Conservation (phyloP, 2,329 filamentous ascomycete species). For the Fusarium luffae region DNA sequence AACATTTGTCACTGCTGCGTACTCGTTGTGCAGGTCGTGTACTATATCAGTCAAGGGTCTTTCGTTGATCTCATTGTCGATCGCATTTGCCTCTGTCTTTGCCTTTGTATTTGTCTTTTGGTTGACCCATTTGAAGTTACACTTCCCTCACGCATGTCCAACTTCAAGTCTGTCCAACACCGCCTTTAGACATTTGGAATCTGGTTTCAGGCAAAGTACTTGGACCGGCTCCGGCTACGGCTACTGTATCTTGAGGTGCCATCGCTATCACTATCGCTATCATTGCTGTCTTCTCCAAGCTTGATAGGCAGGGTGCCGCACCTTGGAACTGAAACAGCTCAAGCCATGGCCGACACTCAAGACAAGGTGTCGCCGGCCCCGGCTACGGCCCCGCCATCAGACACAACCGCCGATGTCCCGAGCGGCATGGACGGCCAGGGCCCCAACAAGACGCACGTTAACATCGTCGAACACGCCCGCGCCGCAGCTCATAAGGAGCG, state of each 20-base stretch:
- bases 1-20: slow-evolving; percentile 26
- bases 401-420: slow-evolving; percentile 32
- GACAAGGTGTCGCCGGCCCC: slow-evolving; percentile 31
- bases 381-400: slow-evolving; percentile 28
- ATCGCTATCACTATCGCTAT: not conserved
- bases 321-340: slow-evolving; percentile 15
- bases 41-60: slow-evolving; percentile 4
- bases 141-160: slow-evolving; percentile 8
- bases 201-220: not conserved
- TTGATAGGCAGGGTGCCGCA: not conserved
- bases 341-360: slow-evolving; percentile 33
- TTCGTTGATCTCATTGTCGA: not conserved
- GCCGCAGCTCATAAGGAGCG: slow-evolving; percentile 40
- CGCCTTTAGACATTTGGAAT: not conserved
- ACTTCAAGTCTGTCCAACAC: slow-evolving; percentile 6
- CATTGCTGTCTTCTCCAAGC: not conserved
- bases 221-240: not conserved
- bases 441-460: slow-evolving; percentile 31
- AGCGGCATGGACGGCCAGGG: slow-evolving; percentile 5
- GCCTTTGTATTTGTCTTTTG: slow-evolving; percentile 3
- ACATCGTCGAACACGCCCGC: slow-evolving; percentile 39
- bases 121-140: slow-evolving; percentile 3
- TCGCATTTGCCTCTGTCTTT: not conserved
- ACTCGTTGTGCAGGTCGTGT: slow-evolving; percentile 9
- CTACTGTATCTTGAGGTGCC: not conserved